Evolutionary conservation across 1,139 yeast species (phyloP).

Genomic region (Candida sp.): DNA sequence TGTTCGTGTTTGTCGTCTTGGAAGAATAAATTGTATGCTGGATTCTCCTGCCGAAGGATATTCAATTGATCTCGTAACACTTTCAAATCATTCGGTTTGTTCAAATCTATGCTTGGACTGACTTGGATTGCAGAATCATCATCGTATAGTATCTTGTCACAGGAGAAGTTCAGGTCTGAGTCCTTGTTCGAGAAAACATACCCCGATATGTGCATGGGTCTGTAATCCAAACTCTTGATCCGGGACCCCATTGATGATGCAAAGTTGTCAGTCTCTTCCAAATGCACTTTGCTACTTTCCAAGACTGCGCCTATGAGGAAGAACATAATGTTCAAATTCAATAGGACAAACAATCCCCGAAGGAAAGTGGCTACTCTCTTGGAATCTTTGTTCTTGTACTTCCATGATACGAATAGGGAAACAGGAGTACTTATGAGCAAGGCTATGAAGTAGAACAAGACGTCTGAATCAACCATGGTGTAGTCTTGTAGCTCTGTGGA

Average conservation of each 20-base stretch:
- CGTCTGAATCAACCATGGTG: neutral
- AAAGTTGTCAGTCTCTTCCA: neutral
- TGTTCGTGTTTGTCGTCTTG: constrained; percentile 13
- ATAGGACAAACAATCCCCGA: neutral
- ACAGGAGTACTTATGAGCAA: no score
- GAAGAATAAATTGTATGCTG: constrained; percentile 12
- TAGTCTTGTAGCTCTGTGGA: neutral
- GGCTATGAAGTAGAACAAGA: neutral
- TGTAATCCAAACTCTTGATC: neutral
- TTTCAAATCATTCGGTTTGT: constrained; percentile 11
- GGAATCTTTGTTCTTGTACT: neutral
- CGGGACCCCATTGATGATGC: neutral
- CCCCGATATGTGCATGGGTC: neutral
- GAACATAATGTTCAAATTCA: neutral
- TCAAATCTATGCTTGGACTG: constrained; percentile 9
- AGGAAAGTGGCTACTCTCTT: neutral
- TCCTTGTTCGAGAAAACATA: neutral
- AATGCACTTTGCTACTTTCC: neutral
- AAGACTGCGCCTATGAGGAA: neutral
- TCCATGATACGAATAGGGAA: neutral
- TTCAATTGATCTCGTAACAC: constrained; percentile 11
- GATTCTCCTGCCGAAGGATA: constrained; percentile 1
- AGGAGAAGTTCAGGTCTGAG: neutral
- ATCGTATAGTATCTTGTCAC: constrained; percentile 1
- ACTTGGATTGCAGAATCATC: constrained; percentile 5